These are phyloP conservation scores for Aristolochia fimbriata DNA, from an alignment of 164 flowering plant species.

Conservation along the genomic window DNA sequence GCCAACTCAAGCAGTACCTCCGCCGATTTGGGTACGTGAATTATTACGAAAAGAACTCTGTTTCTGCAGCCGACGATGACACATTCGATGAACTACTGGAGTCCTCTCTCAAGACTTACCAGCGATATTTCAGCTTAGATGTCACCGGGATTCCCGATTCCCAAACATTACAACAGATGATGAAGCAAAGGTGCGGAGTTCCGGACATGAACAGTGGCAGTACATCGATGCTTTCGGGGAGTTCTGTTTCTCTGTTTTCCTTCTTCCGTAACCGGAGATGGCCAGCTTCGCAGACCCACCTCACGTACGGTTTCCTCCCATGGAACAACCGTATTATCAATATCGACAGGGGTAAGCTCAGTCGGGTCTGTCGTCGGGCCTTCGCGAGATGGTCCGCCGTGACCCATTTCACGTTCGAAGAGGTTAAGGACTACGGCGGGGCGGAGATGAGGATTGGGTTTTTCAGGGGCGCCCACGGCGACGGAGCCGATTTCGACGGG, in stretches of 20 bases:
- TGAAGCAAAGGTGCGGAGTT: slow-evolving; percentile 59
- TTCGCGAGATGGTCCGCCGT: slow-evolving; percentile 50
- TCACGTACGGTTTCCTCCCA: slow-evolving; percentile 51
- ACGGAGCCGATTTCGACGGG: slow-evolving; percentile 75
- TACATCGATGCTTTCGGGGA: slow-evolving; percentile 5
- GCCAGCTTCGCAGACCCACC: slow-evolving; percentile 22
- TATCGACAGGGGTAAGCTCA: slow-evolving; percentile 18
- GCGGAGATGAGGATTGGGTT: slow-evolving; percentile 69
- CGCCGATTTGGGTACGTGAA: slow-evolving; percentile 51
- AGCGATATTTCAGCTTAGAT: slow-evolving; percentile 39
- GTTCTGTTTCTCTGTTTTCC: slow-evolving; percentile 34
- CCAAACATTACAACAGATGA: slow-evolving; percentile 29
- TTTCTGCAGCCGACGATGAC: slow-evolving; percentile 12
- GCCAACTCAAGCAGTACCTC: slow-evolving; percentile 45
- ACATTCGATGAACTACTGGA: slow-evolving; percentile 40
- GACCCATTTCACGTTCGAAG: slow-evolving; percentile 31
- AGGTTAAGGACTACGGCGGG: slow-evolving; percentile 4
- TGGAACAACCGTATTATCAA: neutral
- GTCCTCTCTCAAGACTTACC: slow-evolving; percentile 52
- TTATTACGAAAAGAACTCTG: neutral
- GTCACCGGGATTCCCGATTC: slow-evolving; percentile 35
- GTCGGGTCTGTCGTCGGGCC: slow-evolving; percentile 38
- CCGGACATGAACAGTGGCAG: slow-evolving; percentile 29
- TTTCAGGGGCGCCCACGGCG: slow-evolving; percentile 58
- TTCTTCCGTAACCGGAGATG: slow-evolving; percentile 43